A percentile compares a stretch with the other conserved stretches of the same genome.
Conservation (phyloP, 345 rosid species). For the Litchi chinensis region DNA sequence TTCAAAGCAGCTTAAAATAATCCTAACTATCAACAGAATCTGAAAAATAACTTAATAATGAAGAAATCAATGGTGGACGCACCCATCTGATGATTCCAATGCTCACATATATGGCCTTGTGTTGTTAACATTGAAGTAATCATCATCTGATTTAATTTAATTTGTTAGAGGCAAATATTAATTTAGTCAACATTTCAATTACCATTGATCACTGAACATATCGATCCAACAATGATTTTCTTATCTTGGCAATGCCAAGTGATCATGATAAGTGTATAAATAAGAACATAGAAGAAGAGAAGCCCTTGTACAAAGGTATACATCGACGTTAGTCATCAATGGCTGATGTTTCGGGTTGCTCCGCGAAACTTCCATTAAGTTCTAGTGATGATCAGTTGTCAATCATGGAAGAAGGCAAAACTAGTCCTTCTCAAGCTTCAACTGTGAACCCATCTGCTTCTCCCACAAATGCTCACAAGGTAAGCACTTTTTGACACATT, state of each 20-base stretch:
- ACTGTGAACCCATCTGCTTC: slow-evolving; percentile 1
- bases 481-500: not conserved
- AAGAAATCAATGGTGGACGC: not conserved
- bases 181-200: not conserved
- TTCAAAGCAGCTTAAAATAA: no score
- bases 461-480: slow-evolving; percentile 20
- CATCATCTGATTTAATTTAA: not conserved
- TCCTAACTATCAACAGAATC: no score
- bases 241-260: not conserved
- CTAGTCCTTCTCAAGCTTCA: slow-evolving; percentile 1
- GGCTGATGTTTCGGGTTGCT: not conserved
- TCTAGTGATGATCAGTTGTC: not conserved
- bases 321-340: not conserved
- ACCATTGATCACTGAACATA: not conserved
- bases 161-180: no score
- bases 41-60: no score
- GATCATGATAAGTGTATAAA: not conserved
- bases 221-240: slow-evolving; percentile 3
- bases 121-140: not conserved
- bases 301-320: not conserved
- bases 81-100: not conserved
- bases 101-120: not conserved
- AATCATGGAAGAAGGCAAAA: slow-evolving; percentile 11
- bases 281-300: not conserved
- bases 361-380: not conserved